These are phyloP conservation scores for Saccharomycopsis phalli DNA, from an alignment of 1,139 yeast genomes.

Conservation along the genomic window DNA sequence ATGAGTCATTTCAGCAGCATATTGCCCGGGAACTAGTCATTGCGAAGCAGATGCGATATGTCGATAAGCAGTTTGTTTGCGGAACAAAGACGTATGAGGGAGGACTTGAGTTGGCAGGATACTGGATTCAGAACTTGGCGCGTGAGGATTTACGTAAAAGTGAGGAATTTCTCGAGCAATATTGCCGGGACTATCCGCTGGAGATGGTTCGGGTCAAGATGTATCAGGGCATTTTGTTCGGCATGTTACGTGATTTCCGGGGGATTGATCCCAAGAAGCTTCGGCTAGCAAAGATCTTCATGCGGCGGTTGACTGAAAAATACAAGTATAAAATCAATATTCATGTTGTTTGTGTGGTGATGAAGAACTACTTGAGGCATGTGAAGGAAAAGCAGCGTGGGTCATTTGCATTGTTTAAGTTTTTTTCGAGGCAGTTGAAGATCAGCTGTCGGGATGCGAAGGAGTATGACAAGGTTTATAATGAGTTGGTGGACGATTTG, in stretches of 20 bases:
- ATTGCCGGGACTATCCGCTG: not conserved
- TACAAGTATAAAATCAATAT: not conserved
- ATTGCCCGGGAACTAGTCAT: too few species aligned
- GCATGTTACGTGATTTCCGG: not conserved
- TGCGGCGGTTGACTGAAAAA: not conserved
- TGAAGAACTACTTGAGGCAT: not conserved
- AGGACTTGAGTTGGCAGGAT: not conserved
- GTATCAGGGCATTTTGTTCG: not conserved
- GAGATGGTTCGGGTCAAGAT: not conserved
- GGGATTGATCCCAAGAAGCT: not conserved
- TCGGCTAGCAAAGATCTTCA: not conserved
- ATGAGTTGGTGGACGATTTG: not conserved
- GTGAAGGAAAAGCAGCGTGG: not conserved
- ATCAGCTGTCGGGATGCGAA: not conserved
- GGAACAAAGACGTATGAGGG: too few species aligned
- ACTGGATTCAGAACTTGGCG: constrained; percentile 1
- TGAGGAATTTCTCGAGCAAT: not conserved
- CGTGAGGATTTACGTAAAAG: not conserved
- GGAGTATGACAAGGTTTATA: not conserved
- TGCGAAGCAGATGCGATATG: too few species aligned
- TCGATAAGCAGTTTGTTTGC: too few species aligned
- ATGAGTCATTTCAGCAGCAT: too few species aligned
- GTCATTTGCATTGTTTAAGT: not conserved
- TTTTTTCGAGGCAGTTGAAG: not conserved
- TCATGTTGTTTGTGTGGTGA: not conserved